Percentiles rank a stretch among this genome's conserved stretches.
phyloP scores from a whole-genome alignment of 305 asterid genomes.

The Fraxinus albicans region DNA sequence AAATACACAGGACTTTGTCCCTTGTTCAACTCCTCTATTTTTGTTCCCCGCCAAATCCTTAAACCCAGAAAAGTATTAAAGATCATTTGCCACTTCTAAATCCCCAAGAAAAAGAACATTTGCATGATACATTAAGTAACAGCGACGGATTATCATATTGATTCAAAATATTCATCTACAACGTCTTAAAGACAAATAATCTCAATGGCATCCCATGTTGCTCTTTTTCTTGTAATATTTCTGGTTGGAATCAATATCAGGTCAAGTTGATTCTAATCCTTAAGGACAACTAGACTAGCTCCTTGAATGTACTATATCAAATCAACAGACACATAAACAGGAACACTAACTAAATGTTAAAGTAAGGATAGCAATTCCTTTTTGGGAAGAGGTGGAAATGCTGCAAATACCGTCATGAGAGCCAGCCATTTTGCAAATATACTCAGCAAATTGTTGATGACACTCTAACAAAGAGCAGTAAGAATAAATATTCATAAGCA shows the following conservation, averaged over 20 bases:
- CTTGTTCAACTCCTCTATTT: background rate
- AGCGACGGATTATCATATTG: background rate
- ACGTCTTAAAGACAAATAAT: background rate
- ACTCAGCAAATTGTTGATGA: background rate
- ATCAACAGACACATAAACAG: constrained; percentile 10
- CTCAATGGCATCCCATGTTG: background rate
- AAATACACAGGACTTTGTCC: constrained; percentile 7
- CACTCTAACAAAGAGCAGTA: background rate
- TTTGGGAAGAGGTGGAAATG: background rate
- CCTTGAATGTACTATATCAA: background rate
- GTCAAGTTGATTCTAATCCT: constrained; percentile 9
- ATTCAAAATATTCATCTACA: background rate
- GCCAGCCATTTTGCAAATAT: background rate
- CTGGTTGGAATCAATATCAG: background rate
- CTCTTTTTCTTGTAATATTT: constrained; percentile 2
- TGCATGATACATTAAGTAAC: constrained; percentile 8
- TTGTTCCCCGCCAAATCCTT: constrained; percentile 13
- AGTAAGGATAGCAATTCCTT: constrained; percentile 1
- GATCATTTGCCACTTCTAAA: background rate
- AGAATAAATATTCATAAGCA: background rate
- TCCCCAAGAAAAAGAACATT: background rate
- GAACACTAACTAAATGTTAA: background rate
- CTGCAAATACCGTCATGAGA: background rate
- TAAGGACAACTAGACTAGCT: constrained; percentile 6
- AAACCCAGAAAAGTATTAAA: background rate